A percentile compares a stretch with the other conserved stretches of the same genome.
phyloP scores from a whole-genome alignment of 129 eudicot genomes.

The Erigeron canadensis region DNA sequence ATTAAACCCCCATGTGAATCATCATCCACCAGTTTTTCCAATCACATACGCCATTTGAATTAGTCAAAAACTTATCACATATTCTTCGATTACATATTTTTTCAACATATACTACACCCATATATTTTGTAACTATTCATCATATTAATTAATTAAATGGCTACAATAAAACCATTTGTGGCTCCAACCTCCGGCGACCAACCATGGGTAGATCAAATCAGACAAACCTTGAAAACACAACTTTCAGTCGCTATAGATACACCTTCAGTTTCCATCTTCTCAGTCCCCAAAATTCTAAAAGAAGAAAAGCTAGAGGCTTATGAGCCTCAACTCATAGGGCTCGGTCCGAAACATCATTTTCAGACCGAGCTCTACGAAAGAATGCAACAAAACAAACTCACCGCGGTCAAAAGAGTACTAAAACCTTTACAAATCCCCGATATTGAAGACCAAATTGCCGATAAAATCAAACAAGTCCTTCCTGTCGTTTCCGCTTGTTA shows the following conservation, averaged over 20 bases:
- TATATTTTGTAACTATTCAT: background rate
- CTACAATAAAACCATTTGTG: conserved; percentile 20
- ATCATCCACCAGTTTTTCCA: background rate
- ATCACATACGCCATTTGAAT: background rate
- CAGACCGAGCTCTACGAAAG: conserved; percentile 35
- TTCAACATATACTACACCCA: too few species aligned
- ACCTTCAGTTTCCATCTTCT: conserved; percentile 34
- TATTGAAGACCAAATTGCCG: conserved; percentile 25
- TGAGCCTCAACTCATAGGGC: conserved; percentile 39
- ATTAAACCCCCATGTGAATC: conserved; percentile 11
- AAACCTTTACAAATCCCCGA: conserved; percentile 8
- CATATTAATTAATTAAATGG: conserved; percentile 9
- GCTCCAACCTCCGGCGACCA: conserved; percentile 23
- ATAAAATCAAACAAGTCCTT: conserved; percentile 24
- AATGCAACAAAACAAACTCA: conserved; percentile 47
- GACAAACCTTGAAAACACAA: conserved; percentile 29
- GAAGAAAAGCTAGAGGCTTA: conserved; percentile 41
- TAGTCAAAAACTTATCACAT: background rate
- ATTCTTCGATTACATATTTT: too few species aligned
- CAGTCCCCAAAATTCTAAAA: conserved; percentile 32
- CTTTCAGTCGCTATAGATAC: conserved; percentile 27
- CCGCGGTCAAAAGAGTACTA: conserved; percentile 31
- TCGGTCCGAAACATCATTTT: conserved; percentile 56
- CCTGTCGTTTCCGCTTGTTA: conserved; percentile 37
- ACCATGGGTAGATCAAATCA: conserved; percentile 37